A percentile compares a stretch with the other conserved stretches of the same genome.
These are phyloP conservation scores for Chaetothyriales sp. DNA, from an alignment of 2,329 filamentous ascomycete species.

Conservation along the genomic window DNA sequence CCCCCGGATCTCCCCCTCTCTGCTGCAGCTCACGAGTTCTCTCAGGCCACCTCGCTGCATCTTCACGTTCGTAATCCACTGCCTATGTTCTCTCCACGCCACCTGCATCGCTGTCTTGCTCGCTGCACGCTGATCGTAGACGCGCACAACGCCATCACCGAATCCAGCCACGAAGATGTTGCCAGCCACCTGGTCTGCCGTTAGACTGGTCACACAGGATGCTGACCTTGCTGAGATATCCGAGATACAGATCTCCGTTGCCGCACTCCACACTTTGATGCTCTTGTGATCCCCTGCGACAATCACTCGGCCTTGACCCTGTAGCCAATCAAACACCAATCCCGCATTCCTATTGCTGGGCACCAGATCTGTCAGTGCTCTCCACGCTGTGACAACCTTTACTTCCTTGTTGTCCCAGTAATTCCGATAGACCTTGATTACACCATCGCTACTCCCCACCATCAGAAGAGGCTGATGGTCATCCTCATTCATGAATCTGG, in stretches of 20 bases:
- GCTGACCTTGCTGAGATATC: slow-evolving; percentile 91
- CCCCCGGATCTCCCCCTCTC: slow-evolving; percentile 82
- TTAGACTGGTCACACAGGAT: slow-evolving; percentile 88
- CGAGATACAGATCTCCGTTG: slow-evolving; percentile 68
- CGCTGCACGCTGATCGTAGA: slow-evolving; percentile 77
- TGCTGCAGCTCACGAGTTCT: slow-evolving; percentile 77
- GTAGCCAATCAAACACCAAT: slow-evolving; percentile 97
- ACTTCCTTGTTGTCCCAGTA: slow-evolving; percentile 66
- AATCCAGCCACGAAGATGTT: slow-evolving; percentile 94
- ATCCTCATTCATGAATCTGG: slow-evolving; percentile 96
- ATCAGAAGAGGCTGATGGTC: slow-evolving; percentile 76
- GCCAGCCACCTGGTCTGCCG: slow-evolving; percentile 93
- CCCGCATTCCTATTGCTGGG: slow-evolving; percentile 89
- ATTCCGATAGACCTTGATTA: slow-evolving; percentile 81
- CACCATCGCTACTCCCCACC: slow-evolving; percentile 88
- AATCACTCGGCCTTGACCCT: slow-evolving; percentile 87
- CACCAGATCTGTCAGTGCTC: slow-evolving; percentile 82
- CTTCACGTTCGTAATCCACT: slow-evolving; percentile 92
- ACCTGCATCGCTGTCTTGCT: slow-evolving; percentile 85
- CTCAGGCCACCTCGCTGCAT: slow-evolving; percentile 90
- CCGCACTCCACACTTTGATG: slow-evolving; percentile 91
- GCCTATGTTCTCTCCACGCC: slow-evolving; percentile 89
- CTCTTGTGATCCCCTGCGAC: slow-evolving; percentile 92
- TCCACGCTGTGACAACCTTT: slow-evolving; percentile 78
- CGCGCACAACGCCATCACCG: slow-evolving; percentile 82